These are phyloP conservation scores for Mycena vulgaris DNA, from an alignment of 768 basidiomycete species.

Conservation along the genomic window DNA sequence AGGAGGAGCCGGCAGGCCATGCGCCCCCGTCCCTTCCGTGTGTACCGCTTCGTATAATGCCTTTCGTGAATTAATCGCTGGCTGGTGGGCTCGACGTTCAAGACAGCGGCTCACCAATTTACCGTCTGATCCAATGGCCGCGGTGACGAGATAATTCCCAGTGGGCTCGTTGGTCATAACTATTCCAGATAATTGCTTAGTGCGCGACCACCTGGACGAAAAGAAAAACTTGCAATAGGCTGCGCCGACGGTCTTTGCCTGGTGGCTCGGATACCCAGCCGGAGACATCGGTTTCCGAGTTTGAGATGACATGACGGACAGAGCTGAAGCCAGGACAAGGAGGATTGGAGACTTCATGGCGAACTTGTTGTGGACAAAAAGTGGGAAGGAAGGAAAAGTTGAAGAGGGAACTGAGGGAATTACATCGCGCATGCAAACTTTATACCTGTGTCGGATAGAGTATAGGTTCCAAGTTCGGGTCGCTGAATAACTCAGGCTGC, in stretches of 20 bases:
- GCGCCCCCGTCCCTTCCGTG: slow-evolving; percentile 40
- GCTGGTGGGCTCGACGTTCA: no score
- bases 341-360: slow-evolving; percentile 17
- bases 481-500: background rate
- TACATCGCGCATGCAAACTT: background rate
- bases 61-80: slow-evolving; percentile 8
- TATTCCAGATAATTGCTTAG: slow-evolving; percentile 26
- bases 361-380: background rate
- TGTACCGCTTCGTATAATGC: slow-evolving; percentile 34
- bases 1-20: slow-evolving; percentile 33
- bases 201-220: background rate
- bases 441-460: background rate
- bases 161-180: slow-evolving; percentile 56
- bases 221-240: slow-evolving; percentile 26
- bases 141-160: slow-evolving; percentile 53
- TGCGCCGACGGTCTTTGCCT: slow-evolving; percentile 13
- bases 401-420: background rate
- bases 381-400: background rate
- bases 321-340: background rate
- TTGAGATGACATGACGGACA: background rate
- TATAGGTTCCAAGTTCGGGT: slow-evolving; percentile 1
- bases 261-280: background rate
- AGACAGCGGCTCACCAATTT: slow-evolving; percentile 49
- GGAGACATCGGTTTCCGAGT: slow-evolving; percentile 8
- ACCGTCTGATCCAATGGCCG: slow-evolving; percentile 49